Evolutionary conservation across 1,284 basidiomycete genomes (phyloP), one percentile per base, ranked within the genome.

Genomic region (Heterobasidion parviporum): DNA sequence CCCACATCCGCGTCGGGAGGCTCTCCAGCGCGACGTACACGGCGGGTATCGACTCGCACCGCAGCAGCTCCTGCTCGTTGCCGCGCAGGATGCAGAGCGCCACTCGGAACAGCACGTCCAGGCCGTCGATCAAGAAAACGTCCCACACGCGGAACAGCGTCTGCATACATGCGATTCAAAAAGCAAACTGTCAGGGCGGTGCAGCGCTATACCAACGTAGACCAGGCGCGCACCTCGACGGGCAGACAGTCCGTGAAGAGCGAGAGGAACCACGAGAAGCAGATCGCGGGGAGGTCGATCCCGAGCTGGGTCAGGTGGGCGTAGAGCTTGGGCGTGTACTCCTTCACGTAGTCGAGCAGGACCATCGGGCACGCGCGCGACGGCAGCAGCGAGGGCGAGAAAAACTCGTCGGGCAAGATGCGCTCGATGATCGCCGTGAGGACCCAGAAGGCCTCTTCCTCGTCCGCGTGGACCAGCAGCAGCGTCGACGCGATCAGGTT

Each of bases 361-460:
- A 98, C 95, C 2, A 93, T 73, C 45, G 97, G 96, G 65, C 96
- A 97, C 0, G 95, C 94, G 33, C 95, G 86, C 8, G 94, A 96
- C 32, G 94, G 93, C 0, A 93, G 76, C 3, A 94, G 74, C 0
- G 84, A 87, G 0, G 89, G 87, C 1, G 90, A 87, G 68, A 92
- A 94, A 74, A 92, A 94, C 58, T 91, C 85, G 52, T 84, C 78
- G 0, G 92, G 92, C 0, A 94, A 76, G 51, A 94, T 81, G 8
- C 85, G 83, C 68, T 97, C 93, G 54, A 97, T 84, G 57, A 98
- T 88, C 32, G 92, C 92, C 1, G 86, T 77, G 9, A 98, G 85
- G 16, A 92, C 89, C 96, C 95, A 99, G 67, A 98, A 99, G 0
- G 96, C 96, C 59, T 97, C 94, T 73, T 98, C 94, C 72, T 96